Evolutionary conservation across 2,329 filamentous ascomycete species (phyloP).

Genomic region (Endothia cerciana): DNA sequence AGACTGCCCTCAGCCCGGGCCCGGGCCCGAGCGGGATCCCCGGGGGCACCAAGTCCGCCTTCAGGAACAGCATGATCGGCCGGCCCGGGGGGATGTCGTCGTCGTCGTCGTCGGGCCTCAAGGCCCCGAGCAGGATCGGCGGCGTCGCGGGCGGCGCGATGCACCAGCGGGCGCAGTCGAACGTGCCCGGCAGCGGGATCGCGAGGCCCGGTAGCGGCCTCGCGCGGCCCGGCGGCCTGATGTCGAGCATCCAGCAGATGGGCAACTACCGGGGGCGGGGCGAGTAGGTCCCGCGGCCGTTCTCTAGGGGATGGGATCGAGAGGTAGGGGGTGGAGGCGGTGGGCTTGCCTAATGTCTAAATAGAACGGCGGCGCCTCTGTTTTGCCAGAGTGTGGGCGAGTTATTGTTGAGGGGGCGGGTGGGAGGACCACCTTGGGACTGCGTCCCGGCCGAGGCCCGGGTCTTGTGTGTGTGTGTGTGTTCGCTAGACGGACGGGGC

Average conservation of each 20-base stretch:
- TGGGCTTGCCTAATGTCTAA: no score
- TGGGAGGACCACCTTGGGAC: background rate
- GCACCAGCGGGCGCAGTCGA: constrained; percentile 52
- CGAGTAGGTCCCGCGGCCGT: constrained; percentile 30
- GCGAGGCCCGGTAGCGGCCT: constrained; percentile 55
- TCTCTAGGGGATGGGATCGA: no score
- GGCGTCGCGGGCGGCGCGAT: constrained; percentile 32
- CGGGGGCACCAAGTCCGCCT: constrained; percentile 43
- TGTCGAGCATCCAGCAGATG: constrained; percentile 89
- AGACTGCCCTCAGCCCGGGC: constrained; percentile 22
- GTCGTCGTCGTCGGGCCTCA: no score
- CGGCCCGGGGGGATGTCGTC: constrained; percentile 46
- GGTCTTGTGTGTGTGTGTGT: background rate
- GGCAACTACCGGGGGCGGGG: constrained; percentile 61
- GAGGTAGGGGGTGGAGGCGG: no score
- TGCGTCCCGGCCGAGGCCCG: constrained; percentile 5
- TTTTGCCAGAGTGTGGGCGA: no score
- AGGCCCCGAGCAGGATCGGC: constrained; percentile 61
- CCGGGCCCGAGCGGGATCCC: constrained; percentile 28
- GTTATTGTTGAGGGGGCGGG: no score
- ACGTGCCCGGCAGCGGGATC: constrained; percentile 44
- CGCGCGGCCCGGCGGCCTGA: constrained; percentile 68
- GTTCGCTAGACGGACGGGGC: constrained; percentile 1
- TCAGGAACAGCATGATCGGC: constrained; percentile 55
- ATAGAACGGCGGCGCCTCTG: no score